Evolutionary conservation across 768 basidiomycete species (phyloP).

Genomic region (Grammothele lineata): DNA sequence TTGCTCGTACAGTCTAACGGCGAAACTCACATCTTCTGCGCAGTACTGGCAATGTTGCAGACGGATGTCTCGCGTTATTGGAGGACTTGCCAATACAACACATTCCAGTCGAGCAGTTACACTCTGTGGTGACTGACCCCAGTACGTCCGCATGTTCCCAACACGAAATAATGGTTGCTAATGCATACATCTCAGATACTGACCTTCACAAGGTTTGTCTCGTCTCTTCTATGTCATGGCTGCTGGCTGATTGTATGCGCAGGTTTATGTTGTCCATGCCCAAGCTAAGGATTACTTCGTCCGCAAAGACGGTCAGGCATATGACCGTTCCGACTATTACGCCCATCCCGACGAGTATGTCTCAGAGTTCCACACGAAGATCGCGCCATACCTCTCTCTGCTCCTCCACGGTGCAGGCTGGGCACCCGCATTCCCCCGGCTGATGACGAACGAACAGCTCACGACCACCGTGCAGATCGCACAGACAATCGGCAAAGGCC

Average conservation of each 20-base stretch:
- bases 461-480: constrained; percentile 45
- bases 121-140: constrained; percentile 46
- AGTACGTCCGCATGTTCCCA: constrained; percentile 34
- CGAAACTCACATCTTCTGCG: background rate
- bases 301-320: constrained; percentile 49
- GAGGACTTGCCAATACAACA: constrained; percentile 62
- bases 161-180: background rate
- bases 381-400: constrained; percentile 82
- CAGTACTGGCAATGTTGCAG: constrained; percentile 78
- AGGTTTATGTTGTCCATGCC: constrained; percentile 79
- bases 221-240: no score
- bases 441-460: constrained; percentile 70
- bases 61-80: constrained; percentile 72
- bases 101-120: constrained; percentile 54
- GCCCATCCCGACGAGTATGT: constrained; percentile 57
- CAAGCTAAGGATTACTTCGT: constrained; percentile 66
- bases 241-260: background rate
- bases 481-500: constrained; percentile 43
- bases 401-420: constrained; percentile 88
- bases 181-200: constrained; percentile 43
- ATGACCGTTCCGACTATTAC: constrained; percentile 70
- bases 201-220: constrained; percentile 60
- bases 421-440: constrained; percentile 70
- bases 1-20: background rate
- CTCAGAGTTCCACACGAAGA: constrained; percentile 67